A percentile compares a stretch with the other conserved stretches of the same genome.
Evolutionary conservation across 164 flowering plant species (phyloP).

Genomic region (Chloranthus sessilifolius): DNA sequence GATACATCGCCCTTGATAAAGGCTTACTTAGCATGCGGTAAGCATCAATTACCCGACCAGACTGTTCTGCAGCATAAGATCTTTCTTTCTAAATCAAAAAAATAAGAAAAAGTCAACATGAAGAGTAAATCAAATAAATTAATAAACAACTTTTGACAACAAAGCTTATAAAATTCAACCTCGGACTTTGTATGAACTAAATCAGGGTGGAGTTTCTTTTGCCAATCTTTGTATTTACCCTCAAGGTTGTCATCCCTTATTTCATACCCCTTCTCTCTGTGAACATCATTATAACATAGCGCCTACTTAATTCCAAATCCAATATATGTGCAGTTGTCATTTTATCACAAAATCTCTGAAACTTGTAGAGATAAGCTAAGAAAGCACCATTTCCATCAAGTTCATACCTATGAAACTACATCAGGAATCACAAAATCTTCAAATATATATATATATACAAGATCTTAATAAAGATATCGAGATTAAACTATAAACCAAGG

Average conservation of each 20-base stretch:
- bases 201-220: slow-evolving; percentile 97
- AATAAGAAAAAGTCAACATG: not conserved
- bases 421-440: too few species aligned
- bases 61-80: slow-evolving; percentile 91
- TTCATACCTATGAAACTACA: too few species aligned
- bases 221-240: slow-evolving; percentile 89
- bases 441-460: too few species aligned
- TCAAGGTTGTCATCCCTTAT: slow-evolving; percentile 52
- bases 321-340: too few species aligned
- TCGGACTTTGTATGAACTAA: slow-evolving; percentile 86
- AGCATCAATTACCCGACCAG: slow-evolving; percentile 86
- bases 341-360: too few species aligned
- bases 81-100: slow-evolving; percentile 53
- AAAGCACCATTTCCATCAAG: too few species aligned
- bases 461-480: too few species aligned
- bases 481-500: too few species aligned
- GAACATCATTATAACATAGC: too few species aligned
- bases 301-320: too few species aligned
- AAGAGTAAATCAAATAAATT: not conserved
- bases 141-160: not conserved
- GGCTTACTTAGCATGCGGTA: slow-evolving; percentile 70
- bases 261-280: slow-evolving; percentile 61
- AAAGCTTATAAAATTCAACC: slow-evolving; percentile 29
- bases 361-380: too few species aligned
- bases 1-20: slow-evolving; percentile 69